Evolutionary conservation across 2,329 filamentous ascomycete genomes (phyloP).

Genomic region (Sclerotinia minor): DNA sequence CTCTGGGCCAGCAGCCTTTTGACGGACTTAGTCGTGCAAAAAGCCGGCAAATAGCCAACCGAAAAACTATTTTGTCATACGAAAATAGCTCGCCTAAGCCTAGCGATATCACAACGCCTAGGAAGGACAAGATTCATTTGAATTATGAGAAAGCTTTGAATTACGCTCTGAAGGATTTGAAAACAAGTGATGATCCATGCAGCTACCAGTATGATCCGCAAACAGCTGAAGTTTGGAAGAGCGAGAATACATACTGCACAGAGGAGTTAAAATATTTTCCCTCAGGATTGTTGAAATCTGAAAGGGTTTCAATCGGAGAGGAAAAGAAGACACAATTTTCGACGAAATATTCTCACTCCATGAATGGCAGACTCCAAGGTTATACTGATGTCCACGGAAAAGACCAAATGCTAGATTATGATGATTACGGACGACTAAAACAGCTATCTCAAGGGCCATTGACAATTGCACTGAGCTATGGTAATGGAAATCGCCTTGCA

Average conservation of each 20-base stretch:
- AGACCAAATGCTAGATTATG: background rate
- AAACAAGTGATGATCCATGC: background rate
- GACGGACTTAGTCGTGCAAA: conserved; percentile 1
- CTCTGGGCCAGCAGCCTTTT: conserved; percentile 1
- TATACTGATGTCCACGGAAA: background rate
- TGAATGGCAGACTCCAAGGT: background rate
- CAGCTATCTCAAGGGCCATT: background rate
- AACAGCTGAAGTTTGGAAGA: background rate
- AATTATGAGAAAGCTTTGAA: conserved; percentile 1
- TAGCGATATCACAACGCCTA: background rate
- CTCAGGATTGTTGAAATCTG: background rate
- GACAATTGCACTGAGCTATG: background rate
- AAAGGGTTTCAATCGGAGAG: background rate
- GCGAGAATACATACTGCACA: background rate
- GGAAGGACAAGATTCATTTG: background rate
- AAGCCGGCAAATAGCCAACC: conserved; percentile 1
- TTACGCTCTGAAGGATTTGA: background rate
- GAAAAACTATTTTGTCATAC: background rate
- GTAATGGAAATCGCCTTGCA: background rate
- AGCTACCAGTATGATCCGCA: background rate
- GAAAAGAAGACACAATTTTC: background rate
- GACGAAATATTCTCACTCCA: background rate
- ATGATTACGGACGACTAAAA: background rate
- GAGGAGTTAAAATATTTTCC: background rate
- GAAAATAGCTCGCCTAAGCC: background rate